Base-by-base conservation (phyloP, 2,329 filamentous ascomycete genomes). In the Calcarisporium arbuscula region DNA sequence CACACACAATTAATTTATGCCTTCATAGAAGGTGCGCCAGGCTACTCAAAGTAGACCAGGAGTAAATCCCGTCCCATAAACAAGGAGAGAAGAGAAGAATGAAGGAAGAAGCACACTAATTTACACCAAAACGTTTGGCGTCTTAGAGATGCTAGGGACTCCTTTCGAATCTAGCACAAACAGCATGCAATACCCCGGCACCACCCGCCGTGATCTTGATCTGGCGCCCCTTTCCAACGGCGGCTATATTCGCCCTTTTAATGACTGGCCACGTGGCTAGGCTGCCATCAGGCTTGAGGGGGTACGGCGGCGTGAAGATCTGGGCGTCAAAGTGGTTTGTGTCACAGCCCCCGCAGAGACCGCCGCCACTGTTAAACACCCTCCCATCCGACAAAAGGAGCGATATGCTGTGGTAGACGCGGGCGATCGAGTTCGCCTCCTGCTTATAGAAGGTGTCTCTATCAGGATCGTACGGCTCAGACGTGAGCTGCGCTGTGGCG, bases 241-340 rank as follows among this genome's bases (percentile, higher is more conserved):
- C n/a, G n/a, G n/a, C n/a, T n/a, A n/a, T 16, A 49, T 3, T 36
- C 52, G 8, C 58, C 57, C 5, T 4, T 17, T 12, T 38, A 32
- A 75, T 71, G 5, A 48, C 42, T 1, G 72, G 71, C 2, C 69
- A 60, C 0, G 51, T 40, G 3, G 63, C 62, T 0, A 36, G 40
- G 9, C 45, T 46, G 12, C 70, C 70, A 27, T 67, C 55, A 4
- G 47, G 21, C 19, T 63, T 65, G 40, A 74, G 67, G 0, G 78
- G 66, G 40, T 79, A 78, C 0, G 68, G 65, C 1, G 74, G 75
- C 5, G 59, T 62, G 49, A 67, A 78, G 34, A 79, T 67, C 49
- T 78, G 64, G 5, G 52, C 70, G 40, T 78, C 70, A 25, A 60
- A 62, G 42, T 79, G 74, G 36, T 77, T 50, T 39, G 61, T 65